Base-by-base conservation (phyloP, 129 eudicot genomes). In the Pseudognaphalium luteoalbum region DNA sequence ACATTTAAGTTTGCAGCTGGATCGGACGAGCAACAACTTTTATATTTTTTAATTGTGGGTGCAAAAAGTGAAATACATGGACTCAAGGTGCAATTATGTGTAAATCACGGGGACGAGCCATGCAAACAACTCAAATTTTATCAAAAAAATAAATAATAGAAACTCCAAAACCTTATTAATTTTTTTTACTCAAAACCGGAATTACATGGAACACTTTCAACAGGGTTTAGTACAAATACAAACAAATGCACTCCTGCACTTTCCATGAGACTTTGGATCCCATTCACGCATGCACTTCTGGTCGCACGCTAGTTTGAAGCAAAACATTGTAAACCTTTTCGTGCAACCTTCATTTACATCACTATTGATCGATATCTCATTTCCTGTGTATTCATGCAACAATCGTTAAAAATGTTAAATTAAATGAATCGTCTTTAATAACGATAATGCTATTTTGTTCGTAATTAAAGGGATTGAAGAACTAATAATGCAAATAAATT, bases 221-320 rank as follows among this genome's bases (percentile, higher is more conserved):
- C 68, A 62, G 7, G 5, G n/a, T 62, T 63, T 63, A 30, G 68
- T 63, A 63, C 68, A 63, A 15, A 14, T 0, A 63, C 68, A 63
- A 29, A 6, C 3, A 63, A 63, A 63, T 7, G 19, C 11, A 63
- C 20, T 63, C 19, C 4, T 30, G 68, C 68, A 63, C 4, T 29
- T 16, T 63, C 68, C 68, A 2, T 14, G 14, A 63, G 68, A 29
- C 1, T 11, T 3, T 30, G 12, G 5, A 16, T 63, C 68, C 68
- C 68, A 63, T 6, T 63, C 68, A 25, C 68, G 68, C 6, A 7
- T 63, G 37, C 68, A 63, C 37, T 30, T 63, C 22, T 29, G 41
- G 19, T 63, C 10, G 68, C 68, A 62, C 8, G 9, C 68, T 62
- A 29, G 3, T 5, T 29, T 4, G 17, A 62, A 28, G 39, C 68